phyloP scores from a whole-genome alignment of 2,329 filamentous ascomycete species.

The Daldinia eschscholtzii region DNA sequence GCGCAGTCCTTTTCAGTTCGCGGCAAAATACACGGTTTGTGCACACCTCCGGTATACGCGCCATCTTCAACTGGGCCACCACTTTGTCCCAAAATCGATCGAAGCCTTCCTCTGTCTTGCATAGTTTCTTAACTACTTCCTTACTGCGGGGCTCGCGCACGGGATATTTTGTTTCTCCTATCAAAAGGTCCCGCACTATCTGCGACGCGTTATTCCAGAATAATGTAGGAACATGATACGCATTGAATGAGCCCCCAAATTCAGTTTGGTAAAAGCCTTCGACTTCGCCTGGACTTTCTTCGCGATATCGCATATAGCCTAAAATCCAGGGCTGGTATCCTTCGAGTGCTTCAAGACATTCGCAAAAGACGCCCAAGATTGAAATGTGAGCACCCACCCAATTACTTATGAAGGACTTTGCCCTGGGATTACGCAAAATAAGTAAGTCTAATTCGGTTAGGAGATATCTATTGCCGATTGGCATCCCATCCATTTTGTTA shows the following conservation, averaged over 20 bases:
- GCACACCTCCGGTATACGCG: neutral
- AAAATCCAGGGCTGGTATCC: constrained; percentile 17
- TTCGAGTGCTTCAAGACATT: constrained; percentile 6
- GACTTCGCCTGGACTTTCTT: neutral
- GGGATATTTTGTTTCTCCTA: constrained; percentile 4
- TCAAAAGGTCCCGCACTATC: neutral
- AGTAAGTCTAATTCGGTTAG: constrained; percentile 24
- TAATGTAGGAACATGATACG: neutral
- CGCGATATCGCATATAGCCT: neutral
- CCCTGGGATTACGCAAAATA: constrained; percentile 1
- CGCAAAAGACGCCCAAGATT: constrained; percentile 14
- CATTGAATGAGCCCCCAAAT: neutral
- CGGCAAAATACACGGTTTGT: neutral
- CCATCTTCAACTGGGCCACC: neutral
- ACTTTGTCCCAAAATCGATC: constrained; percentile 21
- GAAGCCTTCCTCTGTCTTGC: neutral
- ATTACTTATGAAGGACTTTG: constrained; percentile 15
- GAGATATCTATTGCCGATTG: constrained; percentile 3
- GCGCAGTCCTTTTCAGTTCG: constrained; percentile 10
- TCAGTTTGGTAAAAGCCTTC: neutral
- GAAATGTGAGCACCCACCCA: constrained; percentile 17
- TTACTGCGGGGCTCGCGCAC: constrained; percentile 1
- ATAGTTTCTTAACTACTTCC: constrained; percentile 8
- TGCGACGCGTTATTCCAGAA: neutral
- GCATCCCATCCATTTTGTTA: neutral